Base-by-base conservation (phyloP, 441 rosid species). In the Kokia cookei region DNA sequence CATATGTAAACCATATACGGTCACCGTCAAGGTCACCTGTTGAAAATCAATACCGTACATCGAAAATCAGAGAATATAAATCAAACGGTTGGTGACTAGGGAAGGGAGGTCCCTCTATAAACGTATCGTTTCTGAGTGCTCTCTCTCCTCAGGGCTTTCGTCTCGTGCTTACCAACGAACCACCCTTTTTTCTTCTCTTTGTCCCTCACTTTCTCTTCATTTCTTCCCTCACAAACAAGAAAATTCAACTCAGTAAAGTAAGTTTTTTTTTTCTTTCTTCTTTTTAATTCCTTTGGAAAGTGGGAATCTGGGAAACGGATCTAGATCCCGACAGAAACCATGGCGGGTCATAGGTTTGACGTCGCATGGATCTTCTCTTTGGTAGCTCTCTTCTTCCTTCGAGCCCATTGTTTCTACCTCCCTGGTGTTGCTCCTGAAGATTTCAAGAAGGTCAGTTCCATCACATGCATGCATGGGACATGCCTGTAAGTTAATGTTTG, bases 371-470 rank as follows among this genome's bases (percentile, higher is more conserved):
- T 88, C 79, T 75, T 72, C 76, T 73, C 60, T 77, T 35, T 85
- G 55, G 37, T 51, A 15, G 81, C 80, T 55, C 15, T 81, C 40
- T 59, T 27, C 63, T 59, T 55, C 67, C 71, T 82, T 67, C 76
- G 71, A 45, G 76, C 82, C 61, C 73, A 79, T 79, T 85, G 86
- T 81, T 94, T 94, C 80, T 94, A 94, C 74, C 97, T 94, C 74
- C 99, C 99, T 22, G 99, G 98, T 7, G 98, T 94, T 35, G 90
- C 99, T 60, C 99, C 99, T 48, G 77, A 85, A 78, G 98, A 93
- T 81, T 94, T 94, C 76, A 62, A 68, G 17, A 86, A 82, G 90
- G 97, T 90, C 54, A 54, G 81, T 67, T 55, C 19, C 37, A 5
- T 55, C 15, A 4, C 27, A 54, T 57, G 59, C 43, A 8, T 66